Percentiles rank a stretch among this genome's conserved stretches.
phyloP scores from a whole-genome alignment of 257 asterid genomes.

The Capsicum rhomboideum region DNA sequence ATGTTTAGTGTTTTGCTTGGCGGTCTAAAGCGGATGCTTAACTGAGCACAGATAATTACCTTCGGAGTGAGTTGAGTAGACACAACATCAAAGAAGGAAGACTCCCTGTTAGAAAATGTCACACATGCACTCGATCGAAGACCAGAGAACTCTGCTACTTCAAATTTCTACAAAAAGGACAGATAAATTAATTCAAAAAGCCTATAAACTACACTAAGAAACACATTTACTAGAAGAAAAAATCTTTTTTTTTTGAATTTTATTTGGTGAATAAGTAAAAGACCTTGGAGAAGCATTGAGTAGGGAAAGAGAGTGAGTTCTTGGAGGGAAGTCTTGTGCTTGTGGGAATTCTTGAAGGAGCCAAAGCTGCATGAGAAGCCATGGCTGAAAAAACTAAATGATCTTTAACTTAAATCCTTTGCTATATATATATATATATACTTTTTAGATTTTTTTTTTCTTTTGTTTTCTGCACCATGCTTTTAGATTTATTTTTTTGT shows the following conservation, averaged over 20 bases:
- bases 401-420: not conserved
- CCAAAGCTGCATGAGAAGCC: conserved; percentile 92
- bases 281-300: conserved; percentile 71
- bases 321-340: conserved; percentile 47
- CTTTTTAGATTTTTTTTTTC: not conserved
- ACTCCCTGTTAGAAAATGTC: conserved; percentile 37
- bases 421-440: conserved; percentile 5
- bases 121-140: conserved; percentile 53
- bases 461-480: not conserved
- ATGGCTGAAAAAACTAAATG: conserved; percentile 40
- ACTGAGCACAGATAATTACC: conserved; percentile 15
- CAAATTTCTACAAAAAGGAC: conserved; percentile 37
- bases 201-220: not conserved
- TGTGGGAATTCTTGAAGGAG: conserved; percentile 77
- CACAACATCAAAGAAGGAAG: conserved; percentile 59
- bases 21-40: not conserved
- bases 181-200: not conserved
- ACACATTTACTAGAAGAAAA: not conserved
- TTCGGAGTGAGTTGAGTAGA: conserved; percentile 66
- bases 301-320: conserved; percentile 36
- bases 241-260: not conserved
- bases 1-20: not conserved
- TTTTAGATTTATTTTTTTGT: too few relatives aligned
- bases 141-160: conserved; percentile 65
- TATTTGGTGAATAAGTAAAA: not conserved